Percentiles rank a stretch among this genome's conserved stretches.
Conservation (phyloP, 495 filamentous ascomycete species). For the Daldinia vernicosa region DNA sequence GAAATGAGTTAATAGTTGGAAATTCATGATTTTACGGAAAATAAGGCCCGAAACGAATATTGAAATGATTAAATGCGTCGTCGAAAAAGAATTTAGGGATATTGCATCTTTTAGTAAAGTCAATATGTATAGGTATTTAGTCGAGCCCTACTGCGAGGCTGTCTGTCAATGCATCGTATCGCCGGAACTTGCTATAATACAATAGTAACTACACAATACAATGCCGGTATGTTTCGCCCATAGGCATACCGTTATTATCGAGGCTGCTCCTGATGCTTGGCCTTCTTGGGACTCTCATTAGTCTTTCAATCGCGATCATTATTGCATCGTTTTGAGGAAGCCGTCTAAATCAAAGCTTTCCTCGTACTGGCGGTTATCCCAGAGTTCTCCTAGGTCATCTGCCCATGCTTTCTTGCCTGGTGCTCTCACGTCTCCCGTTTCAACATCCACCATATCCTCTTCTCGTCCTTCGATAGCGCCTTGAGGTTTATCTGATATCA, state of each 20-base stretch:
- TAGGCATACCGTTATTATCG: neutral
- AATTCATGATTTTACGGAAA: neutral
- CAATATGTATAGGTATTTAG: conserved; percentile 25
- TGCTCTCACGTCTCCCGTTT: conserved; percentile 88
- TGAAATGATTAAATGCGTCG: neutral
- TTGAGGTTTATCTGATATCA: conserved; percentile 64
- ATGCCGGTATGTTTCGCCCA: conserved; percentile 1
- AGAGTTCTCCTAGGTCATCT: conserved; percentile 93
- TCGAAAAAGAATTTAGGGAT: neutral
- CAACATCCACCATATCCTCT: conserved; percentile 92
- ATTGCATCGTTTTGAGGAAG: conserved; percentile 89
- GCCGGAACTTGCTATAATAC: conserved; percentile 24
- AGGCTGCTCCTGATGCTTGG: neutral
- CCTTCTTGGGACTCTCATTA: conserved; percentile 15
- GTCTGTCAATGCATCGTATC: conserved; percentile 15
- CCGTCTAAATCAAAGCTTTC: conserved; percentile 95
- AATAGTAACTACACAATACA: conserved; percentile 37
- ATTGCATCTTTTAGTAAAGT: neutral
- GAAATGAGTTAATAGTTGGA: neutral
- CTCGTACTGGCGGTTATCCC: conserved; percentile 96
- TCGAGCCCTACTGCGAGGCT: conserved; percentile 9
- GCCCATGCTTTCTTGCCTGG: conserved; percentile 96
- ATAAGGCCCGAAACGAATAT: neutral
- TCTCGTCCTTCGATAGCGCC: conserved; percentile 70
- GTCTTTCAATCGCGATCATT: conserved; percentile 16